Evolutionary conservation across 2,329 filamentous ascomycete genomes (phyloP), one percentile per base, ranked within the genome.

Genomic region (Clarireedia monteithiana): DNA sequence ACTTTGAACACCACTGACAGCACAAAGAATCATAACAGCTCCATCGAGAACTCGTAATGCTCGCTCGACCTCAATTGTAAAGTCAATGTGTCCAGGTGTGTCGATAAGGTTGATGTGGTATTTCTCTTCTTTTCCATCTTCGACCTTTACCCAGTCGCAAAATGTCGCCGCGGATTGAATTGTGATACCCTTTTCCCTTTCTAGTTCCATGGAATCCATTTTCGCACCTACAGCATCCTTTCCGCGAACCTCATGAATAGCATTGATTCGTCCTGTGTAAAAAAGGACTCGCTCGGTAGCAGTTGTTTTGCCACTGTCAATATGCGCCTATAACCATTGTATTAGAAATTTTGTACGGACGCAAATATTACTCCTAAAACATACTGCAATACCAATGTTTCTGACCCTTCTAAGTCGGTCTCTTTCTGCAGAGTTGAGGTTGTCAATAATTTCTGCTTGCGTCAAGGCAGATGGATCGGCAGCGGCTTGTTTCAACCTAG

Each of bases 181-280:
- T 57, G 94, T 99, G 71, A 99, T 99, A 67, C 94, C 94, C 77
- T 96, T 96, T 73, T 97, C 94, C 73, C 94, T 82, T 75, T 99
- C 94, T 64, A 99, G 79, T 66, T 99, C 94, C 94, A 99, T 99
- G 26, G 91, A 96, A 77, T 99, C 94, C 94, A 99, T 99, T 78
- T 99, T 99, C 59, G 94, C 94, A 62, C 94, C 94, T 42, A 96
- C 91, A 38, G 88, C 83, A 79, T 99, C 94, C 69, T 92, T 91
- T 58, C 91, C 91, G 68, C 94, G 84, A 45, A 99, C 94, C 75
- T 99, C 94, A 77, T 99, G 94, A 67, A 99, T 97, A 34, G 89
- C 82, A 71, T 95, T 95, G 75, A 96, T 96, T 70, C 94, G 87
- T 63, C 94, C 94, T 55, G 94, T 97, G 74, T 99, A 99, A 81